These are phyloP conservation scores for Keqinozyma sinolaborantium DNA, from an alignment of 1,139 yeast genomes.

Conservation along the genomic window DNA sequence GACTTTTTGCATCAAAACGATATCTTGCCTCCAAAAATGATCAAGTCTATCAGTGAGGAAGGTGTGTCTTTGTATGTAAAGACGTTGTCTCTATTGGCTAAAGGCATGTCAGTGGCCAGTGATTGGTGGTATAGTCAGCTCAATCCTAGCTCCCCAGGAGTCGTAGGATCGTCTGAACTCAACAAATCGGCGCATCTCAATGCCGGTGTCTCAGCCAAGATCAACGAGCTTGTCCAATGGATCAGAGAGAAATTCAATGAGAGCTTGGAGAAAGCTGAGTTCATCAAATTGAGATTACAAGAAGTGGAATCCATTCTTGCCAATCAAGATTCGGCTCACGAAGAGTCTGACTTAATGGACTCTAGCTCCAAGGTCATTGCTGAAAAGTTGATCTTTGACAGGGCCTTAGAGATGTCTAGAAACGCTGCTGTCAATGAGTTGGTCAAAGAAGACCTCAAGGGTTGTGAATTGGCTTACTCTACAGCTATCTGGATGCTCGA, in stretches of 20 bases:
- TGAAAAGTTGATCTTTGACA: constrained; percentile 82
- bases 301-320: constrained; percentile 40
- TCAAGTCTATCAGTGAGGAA: constrained; percentile 70
- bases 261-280: constrained; percentile 83
- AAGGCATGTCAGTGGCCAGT: constrained; percentile 81
- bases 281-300: constrained; percentile 52
- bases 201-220: constrained; percentile 28
- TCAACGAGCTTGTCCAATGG: constrained; percentile 90
- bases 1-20: constrained; percentile 37
- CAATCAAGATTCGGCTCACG: constrained; percentile 5
- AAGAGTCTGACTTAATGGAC: neutral
- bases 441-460: constrained; percentile 67
- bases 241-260: constrained; percentile 86
- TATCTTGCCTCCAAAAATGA: constrained; percentile 56
- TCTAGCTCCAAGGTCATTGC: constrained; percentile 46
- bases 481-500: constrained; percentile 96
- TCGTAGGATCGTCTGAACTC: neutral
- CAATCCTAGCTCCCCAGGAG: constrained; percentile 15
- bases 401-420: constrained; percentile 90
- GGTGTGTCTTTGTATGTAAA: constrained; percentile 84
- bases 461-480: constrained; percentile 85
- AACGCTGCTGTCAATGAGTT: constrained; percentile 88
- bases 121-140: constrained; percentile 73
- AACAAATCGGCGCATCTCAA: constrained; percentile 4
- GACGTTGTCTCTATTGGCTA: constrained; percentile 74